These are phyloP conservation scores for Nitzschia palea DNA, from an alignment of 108 stramenopile species.

Conservation along the genomic window DNA sequence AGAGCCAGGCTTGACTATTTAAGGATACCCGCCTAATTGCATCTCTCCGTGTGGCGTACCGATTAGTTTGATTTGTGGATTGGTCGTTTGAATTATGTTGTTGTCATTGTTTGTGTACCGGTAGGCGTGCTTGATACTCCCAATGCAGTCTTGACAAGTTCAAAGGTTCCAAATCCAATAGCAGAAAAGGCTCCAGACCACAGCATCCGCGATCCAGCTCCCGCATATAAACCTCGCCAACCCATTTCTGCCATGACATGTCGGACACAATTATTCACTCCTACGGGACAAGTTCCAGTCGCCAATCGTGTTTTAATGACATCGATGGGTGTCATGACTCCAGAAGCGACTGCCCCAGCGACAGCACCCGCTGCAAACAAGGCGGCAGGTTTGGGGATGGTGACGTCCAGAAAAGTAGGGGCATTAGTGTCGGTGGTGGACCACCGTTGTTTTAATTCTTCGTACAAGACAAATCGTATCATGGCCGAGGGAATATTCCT, in stretches of 20 bases:
- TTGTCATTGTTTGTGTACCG: background rate
- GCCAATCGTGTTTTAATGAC: constrained; percentile 66
- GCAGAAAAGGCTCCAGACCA: constrained; percentile 47
- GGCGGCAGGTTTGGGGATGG: constrained; percentile 12
- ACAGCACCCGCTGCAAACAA: constrained; percentile 60
- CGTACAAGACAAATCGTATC: constrained; percentile 68
- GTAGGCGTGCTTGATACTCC: constrained; percentile 31
- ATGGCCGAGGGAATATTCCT: constrained; percentile 73
- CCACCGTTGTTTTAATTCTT: constrained; percentile 54
- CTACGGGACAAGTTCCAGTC: constrained; percentile 38
- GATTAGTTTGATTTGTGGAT: too few species aligned
- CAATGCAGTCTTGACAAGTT: constrained; percentile 35
- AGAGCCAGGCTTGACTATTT: too few species aligned
- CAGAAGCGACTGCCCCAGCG: constrained; percentile 59
- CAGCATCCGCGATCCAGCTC: constrained; percentile 46
- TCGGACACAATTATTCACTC: constrained; percentile 23
- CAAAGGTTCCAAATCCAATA: constrained; percentile 58
- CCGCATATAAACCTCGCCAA: constrained; percentile 41
- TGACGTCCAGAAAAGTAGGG: background rate
- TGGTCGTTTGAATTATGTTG: too few species aligned
- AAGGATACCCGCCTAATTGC: too few species aligned
- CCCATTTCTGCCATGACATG: constrained; percentile 32
- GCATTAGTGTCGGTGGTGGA: background rate
- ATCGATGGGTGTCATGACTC: constrained; percentile 69
- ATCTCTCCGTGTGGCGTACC: too few species aligned